Evolutionary conservation across 2,329 filamentous ascomycete species (phyloP).

Genomic region (Fusarium setosum): DNA sequence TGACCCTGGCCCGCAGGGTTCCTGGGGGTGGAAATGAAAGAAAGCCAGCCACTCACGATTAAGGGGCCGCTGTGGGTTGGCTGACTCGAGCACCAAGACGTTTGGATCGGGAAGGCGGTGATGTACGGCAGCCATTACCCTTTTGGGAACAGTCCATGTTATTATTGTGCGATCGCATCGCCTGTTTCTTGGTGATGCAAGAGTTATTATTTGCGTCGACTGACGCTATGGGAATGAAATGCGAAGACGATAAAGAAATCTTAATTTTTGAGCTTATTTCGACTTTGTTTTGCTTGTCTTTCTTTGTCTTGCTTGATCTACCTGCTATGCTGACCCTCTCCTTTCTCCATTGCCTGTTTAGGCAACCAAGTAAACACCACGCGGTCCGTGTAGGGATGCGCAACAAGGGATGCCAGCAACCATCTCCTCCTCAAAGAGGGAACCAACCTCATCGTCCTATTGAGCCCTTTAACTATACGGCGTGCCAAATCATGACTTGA

Average conservation of each 20-base stretch:
- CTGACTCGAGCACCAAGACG: conserved; percentile 15
- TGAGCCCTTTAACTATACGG: background rate
- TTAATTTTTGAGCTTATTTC: too few relatives aligned
- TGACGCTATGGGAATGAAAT: conserved; percentile 9
- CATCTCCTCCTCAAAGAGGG: background rate
- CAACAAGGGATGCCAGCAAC: conserved; percentile 8
- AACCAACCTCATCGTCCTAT: conserved; percentile 1
- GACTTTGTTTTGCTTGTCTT: background rate
- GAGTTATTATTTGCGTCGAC: background rate
- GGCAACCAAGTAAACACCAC: conserved; percentile 24
- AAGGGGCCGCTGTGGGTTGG: conserved; percentile 3
- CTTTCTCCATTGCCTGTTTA: conserved; percentile 3
- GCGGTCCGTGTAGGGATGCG: background rate
- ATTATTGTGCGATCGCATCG: background rate
- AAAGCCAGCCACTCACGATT: conserved; percentile 22
- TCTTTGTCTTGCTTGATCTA: background rate
- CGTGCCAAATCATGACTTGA: background rate
- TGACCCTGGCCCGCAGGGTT: background rate
- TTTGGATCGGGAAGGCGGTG: conserved; percentile 10
- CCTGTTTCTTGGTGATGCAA: background rate
- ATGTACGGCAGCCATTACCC: background rate
- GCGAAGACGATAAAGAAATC: background rate
- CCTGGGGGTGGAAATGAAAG: conserved; percentile 32
- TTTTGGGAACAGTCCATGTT: background rate
- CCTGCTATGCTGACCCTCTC: background rate